Percentiles rank a stretch among this genome's conserved stretches.
Evolutionary conservation across 768 basidiomycete species (phyloP).

Genomic region (Leccinum broughii): DNA sequence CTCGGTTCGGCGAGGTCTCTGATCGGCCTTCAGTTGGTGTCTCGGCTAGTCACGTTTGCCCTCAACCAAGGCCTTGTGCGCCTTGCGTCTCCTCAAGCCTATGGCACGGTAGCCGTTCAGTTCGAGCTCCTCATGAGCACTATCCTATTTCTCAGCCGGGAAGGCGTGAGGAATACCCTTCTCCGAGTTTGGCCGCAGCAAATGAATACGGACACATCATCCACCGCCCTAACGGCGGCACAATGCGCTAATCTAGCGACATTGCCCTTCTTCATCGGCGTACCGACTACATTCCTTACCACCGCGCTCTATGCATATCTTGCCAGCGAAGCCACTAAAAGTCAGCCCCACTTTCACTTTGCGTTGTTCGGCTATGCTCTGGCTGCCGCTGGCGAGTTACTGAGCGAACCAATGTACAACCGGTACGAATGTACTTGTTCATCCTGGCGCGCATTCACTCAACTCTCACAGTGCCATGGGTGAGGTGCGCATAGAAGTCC

Average conservation of each 20-base stretch:
- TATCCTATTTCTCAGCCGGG: slow-evolving; percentile 89
- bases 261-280: slow-evolving; percentile 67
- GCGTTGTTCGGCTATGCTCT: slow-evolving; percentile 71
- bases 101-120: slow-evolving; percentile 90
- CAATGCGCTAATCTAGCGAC: slow-evolving; percentile 49
- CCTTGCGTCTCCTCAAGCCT: slow-evolving; percentile 79
- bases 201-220: slow-evolving; percentile 2
- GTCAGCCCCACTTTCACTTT: slow-evolving; percentile 62
- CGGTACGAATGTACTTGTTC: slow-evolving; percentile 40
- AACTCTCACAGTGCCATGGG: slow-evolving; percentile 59
- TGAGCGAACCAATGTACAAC: slow-evolving; percentile 83
- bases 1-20: slow-evolving; percentile 59
- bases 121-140: slow-evolving; percentile 91
- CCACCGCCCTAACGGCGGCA: slow-evolving; percentile 8
- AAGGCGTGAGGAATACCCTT: slow-evolving; percentile 86
- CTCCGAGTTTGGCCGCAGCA: slow-evolving; percentile 52
- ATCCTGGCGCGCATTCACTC: slow-evolving; percentile 4
- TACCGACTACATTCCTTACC: slow-evolving; percentile 59
- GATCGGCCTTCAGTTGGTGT: slow-evolving; percentile 82
- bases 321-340: slow-evolving; percentile 52
- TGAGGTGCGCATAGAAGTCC: slow-evolving; percentile 62
- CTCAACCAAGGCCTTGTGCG: slow-evolving; percentile 89
- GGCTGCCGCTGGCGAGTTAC: slow-evolving; percentile 74
- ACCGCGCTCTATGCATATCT: slow-evolving; percentile 53
- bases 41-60: slow-evolving; percentile 81